Base-by-base conservation (phyloP, 768 basidiomycete species). In the Steccherinum ochraceum region DNA sequence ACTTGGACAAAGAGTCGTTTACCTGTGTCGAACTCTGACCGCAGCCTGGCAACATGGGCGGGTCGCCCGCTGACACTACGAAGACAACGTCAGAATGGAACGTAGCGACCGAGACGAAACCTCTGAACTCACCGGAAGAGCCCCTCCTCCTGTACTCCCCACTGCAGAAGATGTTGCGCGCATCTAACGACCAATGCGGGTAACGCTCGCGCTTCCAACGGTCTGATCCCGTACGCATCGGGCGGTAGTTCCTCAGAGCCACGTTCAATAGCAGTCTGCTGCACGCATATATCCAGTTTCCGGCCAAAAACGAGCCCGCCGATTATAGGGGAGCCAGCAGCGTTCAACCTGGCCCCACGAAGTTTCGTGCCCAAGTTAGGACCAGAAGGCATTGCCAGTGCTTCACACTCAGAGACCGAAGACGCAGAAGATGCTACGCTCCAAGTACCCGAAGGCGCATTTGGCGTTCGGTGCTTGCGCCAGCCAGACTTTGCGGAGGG, bases 131-230 rank as follows among this genome's bases (percentile, higher is more conserved):
- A 88, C 90, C 89, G 78, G 64, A 93, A 93, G 41, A 93, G 69
- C 3, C 90, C 90, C 64, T 92, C 89, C 64, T 93, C 90, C 63
- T 88, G 80, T 12, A 92, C 67, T 43, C 91, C 90, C 89, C 91
- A 93, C 20, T 76, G 69, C 61, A 88, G 67, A 50, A 93, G 61
- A 69, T 93, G 90, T 61, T 93, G 86, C 2, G 85, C 83, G 65
- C 89, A 93, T 51, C 91, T 73, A 46, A 87, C 81, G 23, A 91
- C 81, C 20, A 93, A 69, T 0, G 89, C 89, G 40, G 91, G 88
- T 39, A 93, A 57, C 56, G 53, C 67, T 58, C 66, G 67, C 56
- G 64, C 49, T 50, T 66, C 62, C 45, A 64, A 48, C 5, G 58
- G 57, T 48, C 45, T 54, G 30, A 62, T 51, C 5, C 48, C 55